phyloP scores from a whole-genome alignment of 2,329 filamentous ascomycete species.

The Monilinia fructigena region DNA sequence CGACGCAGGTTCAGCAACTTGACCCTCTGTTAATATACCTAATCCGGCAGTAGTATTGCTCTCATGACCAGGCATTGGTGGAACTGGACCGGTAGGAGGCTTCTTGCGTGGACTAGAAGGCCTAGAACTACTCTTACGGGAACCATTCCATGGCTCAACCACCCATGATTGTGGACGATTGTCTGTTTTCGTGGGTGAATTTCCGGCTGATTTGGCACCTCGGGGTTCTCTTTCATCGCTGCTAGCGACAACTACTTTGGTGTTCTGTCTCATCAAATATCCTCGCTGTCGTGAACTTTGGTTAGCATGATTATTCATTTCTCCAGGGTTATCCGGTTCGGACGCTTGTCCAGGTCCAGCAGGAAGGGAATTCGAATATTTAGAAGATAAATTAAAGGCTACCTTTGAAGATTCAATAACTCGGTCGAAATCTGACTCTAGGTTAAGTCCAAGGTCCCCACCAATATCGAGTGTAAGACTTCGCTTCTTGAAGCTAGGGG shows the following conservation, averaged over 20 bases:
- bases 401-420: conserved; percentile 98
- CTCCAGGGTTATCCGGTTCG: conserved; percentile 26
- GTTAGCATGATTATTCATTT: conserved; percentile 56
- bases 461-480: conserved; percentile 76
- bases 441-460: conserved; percentile 75
- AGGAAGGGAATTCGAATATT: conserved; percentile 28
- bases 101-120: conserved; percentile 44
- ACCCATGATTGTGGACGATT: conserved; percentile 85
- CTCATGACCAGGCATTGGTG: conserved; percentile 83
- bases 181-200: conserved; percentile 70
- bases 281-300: conserved; percentile 73
- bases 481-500: conserved; percentile 74
- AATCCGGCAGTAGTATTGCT: conserved; percentile 65
- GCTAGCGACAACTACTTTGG: conserved; percentile 92
- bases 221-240: conserved; percentile 57
- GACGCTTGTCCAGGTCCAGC: conserved; percentile 49
- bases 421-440: conserved; percentile 90
- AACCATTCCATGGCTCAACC: conserved; percentile 94
- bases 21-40: conserved; percentile 62
- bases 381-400: conserved; percentile 48
- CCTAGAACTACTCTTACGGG: conserved; percentile 65
- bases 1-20: conserved; percentile 48
- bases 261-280: conserved; percentile 98
- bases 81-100: conserved; percentile 57
- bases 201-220: conserved; percentile 59